Base-by-base conservation (phyloP, 169 alveolate species). In the Theileria luwenshuni region DNA sequence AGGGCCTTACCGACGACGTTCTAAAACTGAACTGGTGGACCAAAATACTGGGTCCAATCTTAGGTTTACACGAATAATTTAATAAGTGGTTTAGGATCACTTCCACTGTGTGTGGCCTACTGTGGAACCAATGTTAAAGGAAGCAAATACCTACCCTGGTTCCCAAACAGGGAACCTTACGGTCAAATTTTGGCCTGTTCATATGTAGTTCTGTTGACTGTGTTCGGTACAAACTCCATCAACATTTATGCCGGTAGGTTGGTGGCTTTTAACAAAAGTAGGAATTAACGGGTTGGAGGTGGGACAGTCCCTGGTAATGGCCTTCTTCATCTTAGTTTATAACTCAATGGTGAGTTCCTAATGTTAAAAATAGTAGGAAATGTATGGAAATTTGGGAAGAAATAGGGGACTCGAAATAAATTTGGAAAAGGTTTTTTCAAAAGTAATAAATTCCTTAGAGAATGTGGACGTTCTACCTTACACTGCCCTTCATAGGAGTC, bases 241-340 rank as follows among this genome's bases (percentile, higher is more conserved):
- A 96, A 96, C 86, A 96, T 96, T 54, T 93, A 94, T 65, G 98
- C 99, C 3, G 89, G 89, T 81, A 61, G 28, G 71, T 27, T 41
- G 21, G 19, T 5, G 5, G 42, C 3, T 59, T 7, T 7, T 7
- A 38, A 10, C 10, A 38, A 38, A 30, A 47, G 3, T 32, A 77
- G 99, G 99, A 32, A 93, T 96, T 13, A 96, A 96, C 79, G 99
- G 99, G 8, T 72, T 96, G 23, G 99, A 96, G 85, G 95, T 94
- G 2, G 97, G 98, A 0, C 94, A 96, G 74, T 92, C 97, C 52
- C 65, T 94, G 59, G 88, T 96, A 3, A 96, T 81, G 58, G 79
- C 89, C 7, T 21, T 72, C 28, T 74, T 59, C 75, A 41, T 72
- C 12, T 19, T 73, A 35, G 62, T 59, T 10, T 74, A 67, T 48